Evolutionary conservation across 768 basidiomycete species (phyloP), one percentile per base, ranked within the genome.

Genomic region (Tricholoma hemisulphureum): DNA sequence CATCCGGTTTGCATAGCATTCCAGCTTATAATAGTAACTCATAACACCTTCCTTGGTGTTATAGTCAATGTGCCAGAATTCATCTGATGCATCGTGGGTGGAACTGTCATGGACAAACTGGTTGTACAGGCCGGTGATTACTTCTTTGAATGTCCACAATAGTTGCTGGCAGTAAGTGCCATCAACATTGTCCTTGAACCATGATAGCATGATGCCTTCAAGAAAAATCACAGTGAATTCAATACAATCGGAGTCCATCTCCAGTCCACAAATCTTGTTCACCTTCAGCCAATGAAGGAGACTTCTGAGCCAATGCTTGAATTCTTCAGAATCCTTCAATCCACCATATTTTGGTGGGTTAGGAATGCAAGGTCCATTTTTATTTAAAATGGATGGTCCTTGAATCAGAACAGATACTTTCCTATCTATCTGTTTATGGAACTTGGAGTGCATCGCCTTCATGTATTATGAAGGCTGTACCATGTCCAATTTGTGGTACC

Each of bases 121-220:
- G 31, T 35, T 28, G 26, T 50, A 50, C 7, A 26, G 48, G 14
- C 55, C 46, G 7, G 37, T 51, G 2, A 57, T 34, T 0, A 51
- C 56, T 10, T 57, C 48, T 11, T 51, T 50, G 48, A 57, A 57
- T 2, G 18, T 57, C 56, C 46, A 57, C 6, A 28, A 2, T 37
- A 31, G 5, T 6, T 20, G 39, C 14, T 35, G 34, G 14, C 34
- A 35, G 13, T 35, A 35, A 8, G 34, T 35, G 34, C 34, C 34
- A 35, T 41, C n/a, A 18, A 41, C 39, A 41, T 18, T 41, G 10
- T 31, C 31, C 10, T 31, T 10, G 10, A 31, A 31, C 31, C 31
- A 31, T n/a, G n/a, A n/a, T n/a, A 35, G 14, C 14, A 14, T 14
- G 4, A 35, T 35, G 10, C 34, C 34, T 16, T 35, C 34, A 9